Evolutionary conservation across 2,329 filamentous ascomycete genomes (phyloP), one percentile per base, ranked within the genome.

Genomic region (Tolypocladium nubicola): DNA sequence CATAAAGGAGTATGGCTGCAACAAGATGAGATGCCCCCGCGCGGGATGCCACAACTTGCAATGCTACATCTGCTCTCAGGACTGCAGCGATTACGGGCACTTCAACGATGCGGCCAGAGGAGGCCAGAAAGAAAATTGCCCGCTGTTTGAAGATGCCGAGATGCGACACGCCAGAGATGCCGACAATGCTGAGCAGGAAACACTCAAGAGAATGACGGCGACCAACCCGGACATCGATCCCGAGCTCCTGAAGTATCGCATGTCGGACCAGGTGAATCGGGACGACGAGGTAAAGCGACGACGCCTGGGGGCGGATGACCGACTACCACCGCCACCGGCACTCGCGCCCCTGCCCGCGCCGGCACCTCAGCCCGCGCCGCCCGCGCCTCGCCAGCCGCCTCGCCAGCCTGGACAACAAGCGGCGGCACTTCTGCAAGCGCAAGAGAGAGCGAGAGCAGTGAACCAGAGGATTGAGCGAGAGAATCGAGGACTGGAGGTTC

Each of bases 1-100:
- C 64, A 80, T 95, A 68, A 96, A 95, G 67, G 81, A 86, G 40
- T 69, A 75, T 38, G 90, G 90, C 3, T 96, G 90, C 74, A 95
- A 95, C 73, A 92, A 92, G 71, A 89, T 96, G 81, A 79, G 70
- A 0, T 96, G 90, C 68, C 75, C 81, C 0, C 78, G 79, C n/a
- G 54, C 66, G 45, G 71, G 72, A 1, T 85, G 82, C 59, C 6
- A 57, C 2, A 80, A 82, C 50, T 65, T 79, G 0, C 81, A 84
- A 61, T 87, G 85, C 66, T 90, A 91, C 64, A 77, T 90, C 47
- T 96, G 90, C 72, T 85, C 84, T 26, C 76, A 86, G 63, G 81
- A 82, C 1, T 81, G 78, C 57, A 33, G n/a, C 30, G 72, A 80
- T 57, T 94, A 95, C 65, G 63, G 75, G 0, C 90, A 95, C 69